A percentile compares a stretch with the other conserved stretches of the same genome.
Conservation (phyloP, 352 stramenopile genomes). For the Phytophthora chlamydospora region DNA sequence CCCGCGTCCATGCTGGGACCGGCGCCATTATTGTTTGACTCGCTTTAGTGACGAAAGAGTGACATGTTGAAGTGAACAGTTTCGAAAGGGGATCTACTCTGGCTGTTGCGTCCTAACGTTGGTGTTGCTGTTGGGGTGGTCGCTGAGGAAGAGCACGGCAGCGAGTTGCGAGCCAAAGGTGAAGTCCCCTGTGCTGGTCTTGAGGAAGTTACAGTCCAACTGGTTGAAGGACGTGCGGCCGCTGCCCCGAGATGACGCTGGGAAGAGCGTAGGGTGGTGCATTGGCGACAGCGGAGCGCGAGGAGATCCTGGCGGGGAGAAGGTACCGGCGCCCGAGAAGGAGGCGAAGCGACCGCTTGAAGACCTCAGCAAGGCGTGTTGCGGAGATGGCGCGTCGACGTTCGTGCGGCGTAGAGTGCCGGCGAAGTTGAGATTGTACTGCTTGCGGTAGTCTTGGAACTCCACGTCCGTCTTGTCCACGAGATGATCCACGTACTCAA, state of each 20-base stretch:
- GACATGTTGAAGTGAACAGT: slow-evolving; percentile 26
- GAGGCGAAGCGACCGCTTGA: slow-evolving; percentile 45
- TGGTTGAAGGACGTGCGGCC: slow-evolving; percentile 42
- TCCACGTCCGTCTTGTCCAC: slow-evolving; percentile 49
- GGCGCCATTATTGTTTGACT: slow-evolving; percentile 18
- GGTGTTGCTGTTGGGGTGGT: slow-evolving; percentile 11
- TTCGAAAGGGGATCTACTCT: background rate
- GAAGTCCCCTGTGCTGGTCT: slow-evolving; percentile 41
- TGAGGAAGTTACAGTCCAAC: slow-evolving; percentile 38
- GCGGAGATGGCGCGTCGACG: slow-evolving; percentile 33
- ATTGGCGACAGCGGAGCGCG: slow-evolving; percentile 9
- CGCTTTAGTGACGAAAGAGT: background rate
- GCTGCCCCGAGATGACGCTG: slow-evolving; percentile 19
- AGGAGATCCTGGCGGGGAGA: slow-evolving; percentile 23
- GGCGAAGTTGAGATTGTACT: slow-evolving; percentile 46
- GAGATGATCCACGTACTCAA: slow-evolving; percentile 52
- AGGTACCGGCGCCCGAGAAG: slow-evolving; percentile 37
- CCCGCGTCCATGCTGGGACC: slow-evolving; percentile 56
- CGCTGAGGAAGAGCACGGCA: slow-evolving; percentile 50
- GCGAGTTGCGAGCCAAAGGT: slow-evolving; percentile 51
- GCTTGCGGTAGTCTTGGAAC: slow-evolving; percentile 43
- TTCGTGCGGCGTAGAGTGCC: slow-evolving; percentile 30
- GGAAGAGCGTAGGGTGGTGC: slow-evolving; percentile 29
- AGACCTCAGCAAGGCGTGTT: slow-evolving; percentile 27
- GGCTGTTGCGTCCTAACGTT: background rate